These are phyloP conservation scores for Isoetes taiwanensis DNA, from an alignment of 75 land plant species.

Conservation along the genomic window DNA sequence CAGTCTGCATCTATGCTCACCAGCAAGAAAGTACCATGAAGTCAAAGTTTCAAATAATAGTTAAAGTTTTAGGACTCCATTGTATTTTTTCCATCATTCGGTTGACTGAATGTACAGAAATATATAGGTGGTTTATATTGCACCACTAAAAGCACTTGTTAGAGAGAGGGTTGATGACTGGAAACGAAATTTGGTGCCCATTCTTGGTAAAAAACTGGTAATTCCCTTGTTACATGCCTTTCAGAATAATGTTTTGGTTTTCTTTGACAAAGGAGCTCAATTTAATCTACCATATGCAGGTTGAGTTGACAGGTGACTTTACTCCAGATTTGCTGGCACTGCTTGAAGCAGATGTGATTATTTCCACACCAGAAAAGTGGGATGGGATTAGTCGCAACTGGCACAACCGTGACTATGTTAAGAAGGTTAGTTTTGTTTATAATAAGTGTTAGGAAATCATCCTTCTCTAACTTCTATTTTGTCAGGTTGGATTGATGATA, in stretches of 20 bases:
- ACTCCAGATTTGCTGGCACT: conserved; percentile 92
- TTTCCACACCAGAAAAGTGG: conserved; percentile 99
- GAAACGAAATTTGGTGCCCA: conserved; percentile 55
- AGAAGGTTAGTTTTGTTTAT: conserved; percentile 41
- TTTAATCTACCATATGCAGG: conserved; percentile 25
- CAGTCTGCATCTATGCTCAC: too few species aligned
- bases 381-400: conserved; percentile 98
- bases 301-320: conserved; percentile 96
- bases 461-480: background rate
- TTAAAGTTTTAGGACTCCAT: too few species aligned
- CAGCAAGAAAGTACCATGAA: too few species aligned
- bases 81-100: background rate
- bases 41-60: too few species aligned
- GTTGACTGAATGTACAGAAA: background rate
- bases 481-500: conserved; percentile 86
- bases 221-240: background rate
- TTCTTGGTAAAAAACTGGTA: conserved; percentile 81
- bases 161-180: conserved; percentile 94
- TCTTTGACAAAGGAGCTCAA: background rate
- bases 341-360: conserved; percentile 85
- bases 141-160: conserved; percentile 94
- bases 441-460: background rate
- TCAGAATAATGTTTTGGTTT: background rate
- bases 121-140: conserved; percentile 86
- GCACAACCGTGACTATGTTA: conserved; percentile 89